Evolutionary conservation across 257 asterid genomes (phyloP).

Genomic region (Fraxinus cuspidata): DNA sequence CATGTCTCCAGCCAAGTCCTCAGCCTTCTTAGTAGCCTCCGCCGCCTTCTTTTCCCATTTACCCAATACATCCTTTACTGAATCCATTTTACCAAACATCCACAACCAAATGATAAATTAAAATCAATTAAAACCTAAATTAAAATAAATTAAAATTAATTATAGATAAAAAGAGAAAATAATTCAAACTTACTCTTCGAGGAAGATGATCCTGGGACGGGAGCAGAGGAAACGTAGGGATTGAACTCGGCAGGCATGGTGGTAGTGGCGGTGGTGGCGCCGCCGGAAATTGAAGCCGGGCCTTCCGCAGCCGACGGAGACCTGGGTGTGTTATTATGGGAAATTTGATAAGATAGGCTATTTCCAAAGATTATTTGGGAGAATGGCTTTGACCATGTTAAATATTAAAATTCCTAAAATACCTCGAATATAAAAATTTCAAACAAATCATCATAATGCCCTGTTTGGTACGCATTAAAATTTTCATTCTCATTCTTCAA

Average conservation of each 20-base stretch:
- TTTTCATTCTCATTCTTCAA: too few species aligned
- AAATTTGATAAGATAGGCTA: too few species aligned
- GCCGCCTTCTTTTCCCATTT: slow-evolving; percentile 81
- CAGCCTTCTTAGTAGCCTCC: slow-evolving; percentile 82
- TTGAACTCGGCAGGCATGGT: slow-evolving; percentile 80
- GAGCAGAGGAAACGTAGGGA: slow-evolving; percentile 66
- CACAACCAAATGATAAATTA: too few species aligned
- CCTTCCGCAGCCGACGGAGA: slow-evolving; percentile 17
- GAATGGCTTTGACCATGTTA: too few species aligned
- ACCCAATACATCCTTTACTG: slow-evolving; percentile 72
- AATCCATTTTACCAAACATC: slow-evolving; percentile 24
- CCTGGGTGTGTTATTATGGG: slow-evolving; percentile 34
- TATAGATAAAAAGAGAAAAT: neutral
- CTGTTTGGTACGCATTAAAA: too few species aligned
- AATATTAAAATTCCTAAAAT: too few species aligned
- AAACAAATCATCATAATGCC: too few species aligned
- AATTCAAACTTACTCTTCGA: slow-evolving; percentile 34
- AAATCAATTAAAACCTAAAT: neutral
- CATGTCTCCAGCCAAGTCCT: slow-evolving; percentile 81
- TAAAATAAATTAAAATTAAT: neutral
- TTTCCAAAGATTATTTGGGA: too few species aligned
- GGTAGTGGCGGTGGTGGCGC: slow-evolving; percentile 52
- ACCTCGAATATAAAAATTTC: too few species aligned
- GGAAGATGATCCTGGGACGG: slow-evolving; percentile 46
- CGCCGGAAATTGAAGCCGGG: slow-evolving; percentile 16